Conservation (phyloP, 2,329 filamentous ascomycete genomes). For the Beauveria australis region DNA sequence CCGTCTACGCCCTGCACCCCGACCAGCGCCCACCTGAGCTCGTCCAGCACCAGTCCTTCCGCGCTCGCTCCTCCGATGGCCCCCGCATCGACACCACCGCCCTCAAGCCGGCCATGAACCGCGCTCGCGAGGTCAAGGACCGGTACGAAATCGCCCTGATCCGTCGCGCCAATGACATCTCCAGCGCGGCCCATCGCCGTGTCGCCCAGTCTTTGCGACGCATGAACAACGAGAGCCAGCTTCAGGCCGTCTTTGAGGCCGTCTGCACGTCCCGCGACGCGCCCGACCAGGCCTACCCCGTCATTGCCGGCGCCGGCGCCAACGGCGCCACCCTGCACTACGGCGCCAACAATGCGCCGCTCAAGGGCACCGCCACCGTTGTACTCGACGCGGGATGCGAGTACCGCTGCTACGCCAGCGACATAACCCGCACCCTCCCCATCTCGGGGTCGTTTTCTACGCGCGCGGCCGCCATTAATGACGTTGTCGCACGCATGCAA, state of each 20-base stretch:
- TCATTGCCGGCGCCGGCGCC: slow-evolving; percentile 79
- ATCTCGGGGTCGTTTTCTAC: slow-evolving; percentile 59
- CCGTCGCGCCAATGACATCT: slow-evolving; percentile 71
- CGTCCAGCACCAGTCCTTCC: slow-evolving; percentile 18
- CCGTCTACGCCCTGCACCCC: slow-evolving; percentile 38
- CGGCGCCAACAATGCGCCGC: slow-evolving; percentile 63
- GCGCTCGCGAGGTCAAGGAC: slow-evolving; percentile 73
- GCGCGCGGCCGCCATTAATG: slow-evolving; percentile 66
- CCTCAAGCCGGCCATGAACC: slow-evolving; percentile 67
- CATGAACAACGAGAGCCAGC: slow-evolving; percentile 70
- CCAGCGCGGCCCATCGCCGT: slow-evolving; percentile 65
- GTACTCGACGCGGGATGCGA: slow-evolving; percentile 86
- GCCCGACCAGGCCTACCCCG: slow-evolving; percentile 72
- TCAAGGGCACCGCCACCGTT: slow-evolving; percentile 63
- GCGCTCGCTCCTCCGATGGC: slow-evolving; percentile 26
- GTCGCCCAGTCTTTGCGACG: slow-evolving; percentile 57
- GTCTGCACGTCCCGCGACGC: slow-evolving; percentile 66
- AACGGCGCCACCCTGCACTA: slow-evolving; percentile 88
- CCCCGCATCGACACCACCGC: slow-evolving; percentile 38
- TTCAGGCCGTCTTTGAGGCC: slow-evolving; percentile 70
- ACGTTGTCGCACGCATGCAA: slow-evolving; percentile 76
- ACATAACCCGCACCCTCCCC: slow-evolving; percentile 84
- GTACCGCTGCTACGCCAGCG: slow-evolving; percentile 76
- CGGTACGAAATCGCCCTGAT: slow-evolving; percentile 80
- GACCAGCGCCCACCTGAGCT: slow-evolving; percentile 29